Evolutionary conservation across 306 rosid genomes (phyloP), one percentile per base, ranked within the genome.

Genomic region (Clitoria ternatea): DNA sequence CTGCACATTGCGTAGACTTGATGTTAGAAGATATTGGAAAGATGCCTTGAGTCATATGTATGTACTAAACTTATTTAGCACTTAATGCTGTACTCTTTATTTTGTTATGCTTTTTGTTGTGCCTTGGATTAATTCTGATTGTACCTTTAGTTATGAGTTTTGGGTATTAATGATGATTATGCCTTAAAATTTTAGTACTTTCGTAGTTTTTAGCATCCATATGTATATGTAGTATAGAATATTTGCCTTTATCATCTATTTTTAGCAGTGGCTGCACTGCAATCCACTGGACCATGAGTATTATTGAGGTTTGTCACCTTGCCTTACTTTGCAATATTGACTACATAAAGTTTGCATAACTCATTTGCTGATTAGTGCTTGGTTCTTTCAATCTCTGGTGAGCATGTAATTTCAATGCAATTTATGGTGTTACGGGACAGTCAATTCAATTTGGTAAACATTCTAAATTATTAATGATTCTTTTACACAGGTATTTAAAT

Each of bases 401-500:
- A 9, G 9, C 66, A 60, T 4, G 36, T 56, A 18, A 44, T 43
- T 48, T 20, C 36, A 19, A 22, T 33, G 63, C 68, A 33, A 33
- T 12, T 14, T 42, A 30, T 30, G 66, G 24, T 42, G 37, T 27
- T 39, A 17, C 7, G 53, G 9, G 40, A 30, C n/a, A 61, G 39
- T 32, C 35, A 61, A 32, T 64, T 64, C 43, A 14, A 15, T 50
- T 39, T 6, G 14, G 42, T 69, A 11, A 64, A 47, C 66, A 18
- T 23, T 52, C 59, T 43, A 52, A 68, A 72, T 18, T 43, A 7
- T 35, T 35, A 33, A 36, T 40, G 52, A 17, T 36, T 74, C 57
- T 55, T 19, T 50, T 39, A 59, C n/a, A 15, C 86, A 90, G 98
- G 74, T 85, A 10, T 19, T 88, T 42, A 79, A 72, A 27, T 88